Evolutionary conservation across 2,329 filamentous ascomycete species (phyloP).

Genomic region (Aureobasidium lini): DNA sequence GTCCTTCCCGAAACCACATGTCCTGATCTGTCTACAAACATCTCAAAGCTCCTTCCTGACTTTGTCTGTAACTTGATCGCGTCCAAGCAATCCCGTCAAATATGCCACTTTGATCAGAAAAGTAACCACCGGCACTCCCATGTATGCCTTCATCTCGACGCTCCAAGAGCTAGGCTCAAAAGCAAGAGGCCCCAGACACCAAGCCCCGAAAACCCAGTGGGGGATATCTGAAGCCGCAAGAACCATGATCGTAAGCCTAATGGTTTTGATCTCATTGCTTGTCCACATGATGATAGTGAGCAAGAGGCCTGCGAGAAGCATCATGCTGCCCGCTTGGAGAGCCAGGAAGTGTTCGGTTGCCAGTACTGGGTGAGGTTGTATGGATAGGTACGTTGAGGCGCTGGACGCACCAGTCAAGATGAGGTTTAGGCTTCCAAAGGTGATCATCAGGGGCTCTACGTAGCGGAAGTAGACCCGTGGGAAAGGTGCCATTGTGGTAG

Average conservation of each 20-base stretch:
- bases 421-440: constrained; percentile 2
- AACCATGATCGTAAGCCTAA: constrained; percentile 7
- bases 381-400: constrained; percentile 8
- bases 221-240: constrained; percentile 4
- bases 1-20: background rate
- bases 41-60: background rate
- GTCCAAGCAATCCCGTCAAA: background rate
- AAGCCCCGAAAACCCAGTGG: background rate
- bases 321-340: constrained; percentile 5
- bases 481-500: background rate
- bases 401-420: background rate
- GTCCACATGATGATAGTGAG: constrained; percentile 10
- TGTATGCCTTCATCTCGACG: constrained; percentile 4
- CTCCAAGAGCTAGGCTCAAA: constrained; percentile 1
- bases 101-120: constrained; percentile 6
- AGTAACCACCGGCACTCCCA: constrained; percentile 6
- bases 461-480: constrained; percentile 6
- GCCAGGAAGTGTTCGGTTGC: constrained; percentile 5
- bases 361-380: background rate
- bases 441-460: constrained; percentile 2
- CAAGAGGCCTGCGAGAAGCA: background rate
- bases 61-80: background rate
- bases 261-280: background rate
- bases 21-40: background rate
- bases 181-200: constrained; percentile 9